Conservation (phyloP, 208 protist genomes). For the Angomonas desouzai region DNA sequence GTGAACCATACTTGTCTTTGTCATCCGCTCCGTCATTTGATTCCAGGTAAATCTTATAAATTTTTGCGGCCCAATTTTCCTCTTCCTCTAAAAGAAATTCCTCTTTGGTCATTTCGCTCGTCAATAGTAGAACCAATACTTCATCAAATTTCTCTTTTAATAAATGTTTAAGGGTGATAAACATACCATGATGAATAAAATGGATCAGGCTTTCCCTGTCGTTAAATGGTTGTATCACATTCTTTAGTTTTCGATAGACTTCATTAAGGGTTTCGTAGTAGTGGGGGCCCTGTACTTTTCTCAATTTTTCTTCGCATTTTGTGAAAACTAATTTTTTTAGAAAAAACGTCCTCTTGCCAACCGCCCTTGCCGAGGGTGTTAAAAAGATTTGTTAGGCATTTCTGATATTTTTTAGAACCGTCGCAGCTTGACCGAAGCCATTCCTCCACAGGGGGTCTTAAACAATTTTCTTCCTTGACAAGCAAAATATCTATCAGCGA, state of each 20-base stretch:
- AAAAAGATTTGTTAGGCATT: not conserved
- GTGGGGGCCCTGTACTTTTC: too few relatives aligned
- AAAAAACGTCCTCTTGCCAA: not conserved
- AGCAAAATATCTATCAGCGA: constrained; percentile 44
- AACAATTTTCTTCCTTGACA: constrained; percentile 39
- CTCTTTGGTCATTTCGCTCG: not conserved
- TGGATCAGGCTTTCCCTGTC: not conserved
- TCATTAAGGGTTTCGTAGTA: not conserved
- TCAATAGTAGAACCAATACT: not conserved
- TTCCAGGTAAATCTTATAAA: constrained; percentile 3
- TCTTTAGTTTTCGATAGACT: not conserved
- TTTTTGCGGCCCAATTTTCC: not conserved
- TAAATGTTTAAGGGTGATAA: not conserved
- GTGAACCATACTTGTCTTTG: not conserved
- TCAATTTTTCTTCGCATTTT: not conserved
- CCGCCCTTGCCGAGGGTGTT: not conserved
- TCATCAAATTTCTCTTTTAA: not conserved
- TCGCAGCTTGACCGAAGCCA: constrained; percentile 34
- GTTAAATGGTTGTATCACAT: not conserved
- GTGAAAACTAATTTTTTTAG: not conserved
- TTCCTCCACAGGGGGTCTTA: constrained; percentile 20
- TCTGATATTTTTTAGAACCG: not conserved
- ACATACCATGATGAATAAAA: constrained; percentile 1
- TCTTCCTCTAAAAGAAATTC: not conserved
- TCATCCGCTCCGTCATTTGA: not conserved